Evolutionary conservation across 2,329 filamentous ascomycete species (phyloP).

Genomic region (Talaromyces sp.): DNA sequence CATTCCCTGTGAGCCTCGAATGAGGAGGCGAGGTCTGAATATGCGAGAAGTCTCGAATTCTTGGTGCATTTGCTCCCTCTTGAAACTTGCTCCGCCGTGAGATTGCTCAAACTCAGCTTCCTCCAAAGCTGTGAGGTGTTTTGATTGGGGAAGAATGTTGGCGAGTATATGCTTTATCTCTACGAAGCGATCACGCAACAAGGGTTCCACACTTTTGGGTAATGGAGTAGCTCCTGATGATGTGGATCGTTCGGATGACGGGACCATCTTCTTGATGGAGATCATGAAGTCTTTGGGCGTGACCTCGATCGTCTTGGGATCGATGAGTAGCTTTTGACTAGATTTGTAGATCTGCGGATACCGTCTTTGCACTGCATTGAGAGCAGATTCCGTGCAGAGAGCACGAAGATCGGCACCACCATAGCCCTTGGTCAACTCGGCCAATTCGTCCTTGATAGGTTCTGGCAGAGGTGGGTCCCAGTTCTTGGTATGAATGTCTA

Average conservation of each 20-base stretch:
- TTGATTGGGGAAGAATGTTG: conserved; percentile 76
- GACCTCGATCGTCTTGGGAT: conserved; percentile 78
- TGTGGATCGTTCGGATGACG: conserved; percentile 87
- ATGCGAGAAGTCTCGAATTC: conserved; percentile 86
- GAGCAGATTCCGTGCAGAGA: conserved; percentile 88
- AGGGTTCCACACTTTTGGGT: conserved; percentile 74
- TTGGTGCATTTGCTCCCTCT: conserved; percentile 70
- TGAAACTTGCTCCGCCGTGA: conserved; percentile 79
- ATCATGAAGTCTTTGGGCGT: conserved; percentile 96
- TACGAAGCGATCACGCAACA: conserved; percentile 70
- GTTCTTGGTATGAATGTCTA: conserved; percentile 92
- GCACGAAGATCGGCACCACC: conserved; percentile 93
- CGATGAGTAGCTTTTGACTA: conserved; percentile 83
- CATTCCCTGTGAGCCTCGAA: conserved; percentile 83
- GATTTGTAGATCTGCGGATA: conserved; percentile 96
- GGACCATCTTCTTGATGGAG: conserved; percentile 92
- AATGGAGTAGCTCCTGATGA: conserved; percentile 80
- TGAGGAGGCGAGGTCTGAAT: conserved; percentile 82
- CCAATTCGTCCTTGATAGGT: conserved; percentile 78
- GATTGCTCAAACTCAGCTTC: conserved; percentile 90
- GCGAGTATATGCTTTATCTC: conserved; percentile 70
- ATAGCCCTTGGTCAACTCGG: conserved; percentile 87
- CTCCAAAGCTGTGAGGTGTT: conserved; percentile 83
- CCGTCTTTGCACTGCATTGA: conserved; percentile 92
- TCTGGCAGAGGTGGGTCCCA: conserved; percentile 78